Evolutionary conservation across 75 land plant species (phyloP).

Genomic region (Cunninghamia lanceolata): DNA sequence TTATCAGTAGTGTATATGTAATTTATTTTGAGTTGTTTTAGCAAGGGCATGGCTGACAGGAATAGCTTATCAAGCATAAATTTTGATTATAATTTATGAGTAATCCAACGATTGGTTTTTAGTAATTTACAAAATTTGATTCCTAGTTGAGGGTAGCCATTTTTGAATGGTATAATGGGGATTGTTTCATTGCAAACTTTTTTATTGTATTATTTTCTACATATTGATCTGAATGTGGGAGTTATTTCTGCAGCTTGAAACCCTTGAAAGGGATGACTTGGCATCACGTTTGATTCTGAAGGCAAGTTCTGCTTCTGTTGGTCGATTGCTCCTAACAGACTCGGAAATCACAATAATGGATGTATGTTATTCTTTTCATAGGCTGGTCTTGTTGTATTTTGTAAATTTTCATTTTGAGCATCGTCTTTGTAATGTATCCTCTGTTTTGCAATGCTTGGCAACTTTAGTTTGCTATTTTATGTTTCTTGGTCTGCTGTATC

Average conservation of each 20-base stretch:
- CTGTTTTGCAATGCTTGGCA: not conserved
- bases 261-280: conserved; percentile 29
- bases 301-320: conserved; percentile 11
- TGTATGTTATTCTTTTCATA: not conserved
- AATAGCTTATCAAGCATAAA: too few relatives aligned
- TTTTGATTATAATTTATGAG: not conserved
- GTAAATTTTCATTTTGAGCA: conserved; percentile 15
- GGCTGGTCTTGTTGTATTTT: not conserved
- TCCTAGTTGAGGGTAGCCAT: not conserved
- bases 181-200: not conserved
- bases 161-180: not conserved
- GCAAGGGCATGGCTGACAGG: not conserved
- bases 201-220: not conserved
- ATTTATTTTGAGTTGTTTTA: not conserved
- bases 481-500: not conserved
- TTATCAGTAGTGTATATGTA: not conserved
- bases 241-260: conserved; percentile 32
- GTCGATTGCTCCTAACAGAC: not conserved
- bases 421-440: conserved; percentile 15
- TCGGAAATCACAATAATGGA: not conserved
- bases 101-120: not conserved
- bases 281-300: conserved; percentile 45
- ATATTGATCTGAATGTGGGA: not conserved
- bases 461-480: not conserved
- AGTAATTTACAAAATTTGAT: not conserved